A percentile compares a stretch with the other conserved stretches of the same genome.
These are phyloP conservation scores for Rhizopogon sp. DNA, from an alignment of 768 basidiomycete genomes.

Conservation along the genomic window DNA sequence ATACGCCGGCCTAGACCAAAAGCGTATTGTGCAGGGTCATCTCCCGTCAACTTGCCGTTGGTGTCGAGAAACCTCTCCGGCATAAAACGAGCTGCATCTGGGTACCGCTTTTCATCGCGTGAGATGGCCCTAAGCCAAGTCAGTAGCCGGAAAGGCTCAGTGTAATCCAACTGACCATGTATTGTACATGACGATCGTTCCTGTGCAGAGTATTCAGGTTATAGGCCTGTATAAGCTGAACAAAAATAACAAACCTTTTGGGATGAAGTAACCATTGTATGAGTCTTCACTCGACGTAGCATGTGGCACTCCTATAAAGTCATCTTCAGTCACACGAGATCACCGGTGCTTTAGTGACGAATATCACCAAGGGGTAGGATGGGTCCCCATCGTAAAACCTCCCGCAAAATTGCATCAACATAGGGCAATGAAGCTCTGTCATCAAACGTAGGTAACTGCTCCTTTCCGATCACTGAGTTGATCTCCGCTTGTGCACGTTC, in stretches of 20 bases:
- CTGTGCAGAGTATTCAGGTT: no score
- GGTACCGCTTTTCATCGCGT: constrained; percentile 15
- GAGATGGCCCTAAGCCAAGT: constrained; percentile 11
- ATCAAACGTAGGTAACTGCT: constrained; percentile 9
- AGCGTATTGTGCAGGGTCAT: not conserved
- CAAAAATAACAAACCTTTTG: not conserved
- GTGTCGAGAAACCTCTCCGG: constrained; percentile 8
- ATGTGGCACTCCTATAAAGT: not conserved
- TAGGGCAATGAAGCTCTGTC: constrained; percentile 10
- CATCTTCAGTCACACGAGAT: not conserved
- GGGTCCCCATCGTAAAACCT: constrained; percentile 12
- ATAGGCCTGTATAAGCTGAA: no score
- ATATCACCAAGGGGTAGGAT: constrained; percentile 6
- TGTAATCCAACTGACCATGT: no score
- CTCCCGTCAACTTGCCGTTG: not conserved
- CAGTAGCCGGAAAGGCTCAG: no score
- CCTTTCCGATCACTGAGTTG: constrained; percentile 14
- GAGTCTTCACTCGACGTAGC: not conserved
- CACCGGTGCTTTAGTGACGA: not conserved
- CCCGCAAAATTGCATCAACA: constrained; percentile 11
- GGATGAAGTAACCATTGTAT: constrained; percentile 2
- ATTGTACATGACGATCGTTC: no score
- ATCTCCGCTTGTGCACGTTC: constrained; percentile 16
- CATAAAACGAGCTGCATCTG: constrained; percentile 8
- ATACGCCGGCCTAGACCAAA: constrained; percentile 1